Conservation (phyloP, 2,329 filamentous ascomycete genomes). For the Thielaviopsis musarum region DNA sequence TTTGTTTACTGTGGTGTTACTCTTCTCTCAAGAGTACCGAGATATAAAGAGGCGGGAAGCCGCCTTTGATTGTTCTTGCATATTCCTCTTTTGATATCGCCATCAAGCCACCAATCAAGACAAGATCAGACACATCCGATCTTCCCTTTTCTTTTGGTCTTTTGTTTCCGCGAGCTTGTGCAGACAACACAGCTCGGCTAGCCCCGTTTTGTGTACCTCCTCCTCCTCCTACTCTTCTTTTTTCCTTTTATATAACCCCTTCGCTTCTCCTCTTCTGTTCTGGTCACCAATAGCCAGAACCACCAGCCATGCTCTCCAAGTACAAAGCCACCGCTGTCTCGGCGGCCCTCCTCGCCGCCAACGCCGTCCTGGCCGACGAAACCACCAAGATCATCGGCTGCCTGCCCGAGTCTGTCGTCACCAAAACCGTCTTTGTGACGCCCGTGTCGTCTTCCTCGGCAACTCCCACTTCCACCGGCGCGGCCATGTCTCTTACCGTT, state of each 20-base stretch:
- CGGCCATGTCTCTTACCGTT: neutral
- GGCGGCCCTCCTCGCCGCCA: conserved; percentile 1
- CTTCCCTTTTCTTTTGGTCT: too few relatives aligned
- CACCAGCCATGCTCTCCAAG: conserved; percentile 4
- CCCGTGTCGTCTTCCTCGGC: neutral
- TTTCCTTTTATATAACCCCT: neutral
- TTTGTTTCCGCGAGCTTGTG: too few relatives aligned
- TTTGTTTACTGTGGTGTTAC: neutral
- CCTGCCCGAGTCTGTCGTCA: conserved; percentile 1
- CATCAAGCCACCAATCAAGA: too few relatives aligned
- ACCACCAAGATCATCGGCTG: neutral
- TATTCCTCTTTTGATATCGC: too few relatives aligned
- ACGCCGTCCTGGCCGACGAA: conserved; percentile 2
- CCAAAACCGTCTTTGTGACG: conserved; percentile 1
- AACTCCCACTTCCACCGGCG: neutral
- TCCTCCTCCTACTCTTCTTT: neutral
- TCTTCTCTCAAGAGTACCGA: too few relatives aligned
- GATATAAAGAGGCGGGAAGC: neutral
- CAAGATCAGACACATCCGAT: too few relatives aligned
- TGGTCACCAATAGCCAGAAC: too few relatives aligned
- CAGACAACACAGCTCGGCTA: too few relatives aligned
- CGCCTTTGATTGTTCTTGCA: too few relatives aligned
- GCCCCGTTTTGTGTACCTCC: too few relatives aligned
- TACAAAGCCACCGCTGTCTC: conserved; percentile 6
- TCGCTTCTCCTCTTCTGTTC: too few relatives aligned